A percentile compares a stretch with the other conserved stretches of the same genome.
Evolutionary conservation across 371 early-diverging fungal species (phyloP).

Genomic region (Mucor mucedo): DNA sequence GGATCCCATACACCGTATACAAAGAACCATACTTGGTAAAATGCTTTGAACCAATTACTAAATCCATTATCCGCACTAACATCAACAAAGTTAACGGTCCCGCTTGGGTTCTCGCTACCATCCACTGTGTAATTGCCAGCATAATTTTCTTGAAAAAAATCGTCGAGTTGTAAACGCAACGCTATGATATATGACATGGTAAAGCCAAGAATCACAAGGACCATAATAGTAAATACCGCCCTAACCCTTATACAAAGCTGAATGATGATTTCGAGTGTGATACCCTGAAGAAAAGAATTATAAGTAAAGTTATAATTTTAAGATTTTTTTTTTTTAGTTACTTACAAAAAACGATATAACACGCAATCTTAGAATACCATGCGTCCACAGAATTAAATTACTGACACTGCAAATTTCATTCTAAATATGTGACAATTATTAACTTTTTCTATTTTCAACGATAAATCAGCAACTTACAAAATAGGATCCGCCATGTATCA

Average conservation of each 20-base stretch:
- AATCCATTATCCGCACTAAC: slow-evolving; percentile 9
- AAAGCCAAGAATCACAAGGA: slow-evolving; percentile 10
- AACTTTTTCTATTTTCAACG: too few species aligned
- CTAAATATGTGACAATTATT: neutral
- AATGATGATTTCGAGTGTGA: slow-evolving; percentile 13
- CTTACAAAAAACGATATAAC: slow-evolving; percentile 11
- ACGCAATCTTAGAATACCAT: slow-evolving; percentile 9
- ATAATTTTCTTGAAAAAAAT: slow-evolving; percentile 13
- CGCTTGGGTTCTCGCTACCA: neutral
- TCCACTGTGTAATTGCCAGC: neutral
- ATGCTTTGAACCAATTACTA: slow-evolving; percentile 9
- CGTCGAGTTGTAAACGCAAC: neutral
- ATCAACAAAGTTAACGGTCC: neutral
- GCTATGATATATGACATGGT: neutral
- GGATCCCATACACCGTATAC: slow-evolving; percentile 18
- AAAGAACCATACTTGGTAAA: slow-evolving; percentile 13
- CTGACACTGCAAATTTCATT: neutral
- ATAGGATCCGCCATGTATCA: neutral
- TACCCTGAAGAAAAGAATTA: slow-evolving; percentile 1
- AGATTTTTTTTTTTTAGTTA: neutral
- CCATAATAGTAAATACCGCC: slow-evolving; percentile 6
- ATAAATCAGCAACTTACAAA: neutral
- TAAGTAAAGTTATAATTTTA: neutral
- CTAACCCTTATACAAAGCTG: neutral
- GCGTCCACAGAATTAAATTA: slow-evolving; percentile 7